phyloP scores from a whole-genome alignment of 345 rosid species.

The thale cress (Arabidopsis thaliana) region TAIR10.1 NC_003070.9:23128501-23129000 shows the following conservation, averaged over 20 bases:
- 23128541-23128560: conserved; percentile 34
- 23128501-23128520: conserved; percentile 30
- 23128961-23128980: background rate
- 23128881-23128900: background rate
- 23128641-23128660: background rate
- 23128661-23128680: conserved; percentile 44
- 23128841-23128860: background rate
- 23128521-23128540: conserved; percentile 35
- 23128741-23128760: conserved; percentile 18
- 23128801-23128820: conserved; percentile 45
- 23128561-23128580: conserved; percentile 18
- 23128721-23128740: conserved; percentile 25
- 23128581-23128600: background rate
- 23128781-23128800: conserved; percentile 32
- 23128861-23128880: conserved; percentile 2
- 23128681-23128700: conserved; percentile 32
- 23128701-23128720: conserved; percentile 45
- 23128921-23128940: background rate
- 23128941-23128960: conserved; percentile 10
- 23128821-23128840: background rate
- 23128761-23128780: conserved; percentile 5
- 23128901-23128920: background rate
- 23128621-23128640: background rate
- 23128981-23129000: background rate
- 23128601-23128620: background rate